Evolutionary conservation across 768 basidiomycete genomes (phyloP).

Genomic region (Phlegmacium glaucopus): DNA sequence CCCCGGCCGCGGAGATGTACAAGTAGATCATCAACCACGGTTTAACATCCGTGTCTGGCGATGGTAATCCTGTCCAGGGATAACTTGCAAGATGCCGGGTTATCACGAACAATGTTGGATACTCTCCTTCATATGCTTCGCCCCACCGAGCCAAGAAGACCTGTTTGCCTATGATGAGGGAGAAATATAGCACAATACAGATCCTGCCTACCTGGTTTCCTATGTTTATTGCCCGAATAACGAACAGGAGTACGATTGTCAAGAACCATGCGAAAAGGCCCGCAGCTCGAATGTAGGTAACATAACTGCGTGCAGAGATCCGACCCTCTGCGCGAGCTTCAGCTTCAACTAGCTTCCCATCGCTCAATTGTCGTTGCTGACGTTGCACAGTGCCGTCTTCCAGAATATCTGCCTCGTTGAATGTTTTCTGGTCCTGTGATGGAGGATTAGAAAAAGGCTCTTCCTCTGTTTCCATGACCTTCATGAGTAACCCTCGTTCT

Average conservation of each 20-base stretch:
- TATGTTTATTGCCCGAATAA: slow-evolving; percentile 54
- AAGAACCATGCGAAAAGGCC: slow-evolving; percentile 54
- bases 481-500: slow-evolving; percentile 38
- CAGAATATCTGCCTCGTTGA: slow-evolving; percentile 13
- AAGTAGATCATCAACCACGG: slow-evolving; percentile 69
- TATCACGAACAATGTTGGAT: slow-evolving; percentile 12
- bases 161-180: slow-evolving; percentile 25
- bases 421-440: slow-evolving; percentile 4
- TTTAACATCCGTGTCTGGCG: slow-evolving; percentile 54
- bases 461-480: slow-evolving; percentile 46
- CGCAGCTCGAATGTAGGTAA: slow-evolving; percentile 61
- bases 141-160: slow-evolving; percentile 69
- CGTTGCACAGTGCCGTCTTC: slow-evolving; percentile 6
- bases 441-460: slow-evolving; percentile 29
- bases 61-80: slow-evolving; percentile 50
- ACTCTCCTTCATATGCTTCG: slow-evolving; percentile 52
- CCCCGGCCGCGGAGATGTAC: slow-evolving; percentile 57
- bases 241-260: slow-evolving; percentile 47
- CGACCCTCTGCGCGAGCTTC: slow-evolving; percentile 67
- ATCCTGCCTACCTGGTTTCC: slow-evolving; percentile 47
- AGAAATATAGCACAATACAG: neutral
- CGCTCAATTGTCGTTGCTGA: slow-evolving; percentile 9
- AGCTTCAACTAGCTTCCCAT: slow-evolving; percentile 57
- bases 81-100: slow-evolving; percentile 21
- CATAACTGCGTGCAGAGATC: slow-evolving; percentile 55